phyloP scores from a whole-genome alignment of 768 basidiomycete genomes.

The Podaxis pistillaris region DNA sequence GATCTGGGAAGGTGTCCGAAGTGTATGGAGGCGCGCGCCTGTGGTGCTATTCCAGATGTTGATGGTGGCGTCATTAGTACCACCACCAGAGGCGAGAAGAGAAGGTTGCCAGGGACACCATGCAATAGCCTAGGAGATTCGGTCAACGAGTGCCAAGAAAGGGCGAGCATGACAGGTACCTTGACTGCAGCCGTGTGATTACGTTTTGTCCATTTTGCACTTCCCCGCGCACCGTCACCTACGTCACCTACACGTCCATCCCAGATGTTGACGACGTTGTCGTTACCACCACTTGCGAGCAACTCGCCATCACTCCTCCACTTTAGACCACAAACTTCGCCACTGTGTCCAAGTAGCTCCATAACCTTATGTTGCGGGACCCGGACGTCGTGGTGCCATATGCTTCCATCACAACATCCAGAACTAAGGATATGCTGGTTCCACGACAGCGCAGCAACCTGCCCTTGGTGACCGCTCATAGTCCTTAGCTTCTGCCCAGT shows the following conservation, averaged over 20 bases:
- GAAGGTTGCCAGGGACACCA: conserved; percentile 98
- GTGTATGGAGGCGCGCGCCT: conserved; percentile 84
- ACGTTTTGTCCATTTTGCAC: conserved; percentile 86
- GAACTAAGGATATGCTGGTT: conserved; percentile 80
- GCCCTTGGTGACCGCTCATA: conserved; percentile 86
- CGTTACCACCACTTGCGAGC: conserved; percentile 93
- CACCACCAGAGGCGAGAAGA: conserved; percentile 90
- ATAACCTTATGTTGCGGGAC: conserved; percentile 85
- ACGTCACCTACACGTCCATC: conserved; percentile 75
- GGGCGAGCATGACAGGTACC: conserved; percentile 29
- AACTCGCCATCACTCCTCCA: conserved; percentile 90
- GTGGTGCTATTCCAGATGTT: conserved; percentile 92
- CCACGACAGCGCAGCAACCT: conserved; percentile 88
- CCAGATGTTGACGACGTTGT: conserved; percentile 98
- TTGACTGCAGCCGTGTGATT: conserved; percentile 90
- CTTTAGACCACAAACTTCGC: conserved; percentile 89
- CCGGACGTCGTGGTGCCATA: conserved; percentile 96
- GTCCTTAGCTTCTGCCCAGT: conserved; percentile 75
- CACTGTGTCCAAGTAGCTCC: conserved; percentile 86
- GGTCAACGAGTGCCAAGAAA: background rate
- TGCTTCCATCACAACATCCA: conserved; percentile 91
- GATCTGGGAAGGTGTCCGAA: conserved; percentile 87
- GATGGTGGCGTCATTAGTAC: conserved; percentile 89
- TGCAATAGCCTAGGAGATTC: conserved; percentile 67
- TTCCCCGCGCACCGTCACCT: conserved; percentile 47